phyloP scores from a whole-genome alignment of 2,329 filamentous ascomycete genomes.

The Fusarium sacchari region DNA sequence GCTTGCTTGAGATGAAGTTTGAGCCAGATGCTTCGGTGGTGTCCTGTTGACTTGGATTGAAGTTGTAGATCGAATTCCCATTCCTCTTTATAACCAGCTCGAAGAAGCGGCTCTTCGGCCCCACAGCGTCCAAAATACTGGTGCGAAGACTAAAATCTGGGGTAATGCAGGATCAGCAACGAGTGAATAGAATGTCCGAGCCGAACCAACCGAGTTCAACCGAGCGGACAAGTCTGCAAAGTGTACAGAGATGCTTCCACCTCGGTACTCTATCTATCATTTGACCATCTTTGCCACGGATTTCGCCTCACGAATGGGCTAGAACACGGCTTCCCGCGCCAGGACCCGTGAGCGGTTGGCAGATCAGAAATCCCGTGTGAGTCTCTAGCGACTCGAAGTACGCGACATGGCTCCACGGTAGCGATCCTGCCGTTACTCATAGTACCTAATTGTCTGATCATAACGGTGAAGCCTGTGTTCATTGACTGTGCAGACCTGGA shows the following conservation, averaged over 20 bases:
- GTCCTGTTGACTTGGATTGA: not conserved
- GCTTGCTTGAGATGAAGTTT: not conserved
- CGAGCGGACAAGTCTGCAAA: not conserved
- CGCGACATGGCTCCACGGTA: not conserved
- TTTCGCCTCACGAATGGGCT: not conserved
- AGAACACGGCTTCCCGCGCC: not conserved
- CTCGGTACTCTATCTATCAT: not conserved
- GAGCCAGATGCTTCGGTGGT: not conserved
- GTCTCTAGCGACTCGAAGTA: not conserved
- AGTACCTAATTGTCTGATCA: not conserved
- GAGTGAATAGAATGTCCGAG: not conserved
- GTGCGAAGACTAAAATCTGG: not conserved
- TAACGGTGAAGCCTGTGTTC: rapidly evolving
- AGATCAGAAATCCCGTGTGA: not conserved
- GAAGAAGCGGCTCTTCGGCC: not conserved
- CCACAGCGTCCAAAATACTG: not conserved
- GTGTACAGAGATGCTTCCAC: not conserved
- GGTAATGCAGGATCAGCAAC: not conserved
- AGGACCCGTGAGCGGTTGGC: not conserved
- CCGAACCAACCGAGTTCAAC: slow-evolving; percentile 8
- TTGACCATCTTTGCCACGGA: not conserved
- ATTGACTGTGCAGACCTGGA: no score
- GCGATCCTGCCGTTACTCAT: rapidly evolving
- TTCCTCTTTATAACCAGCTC: slow-evolving; percentile 13
- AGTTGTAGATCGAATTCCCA: not conserved